Evolutionary conservation across 176 grass and related monocot species (phyloP), one percentile per base, ranked within the genome.

Genomic region (Zizania latifolia): DNA sequence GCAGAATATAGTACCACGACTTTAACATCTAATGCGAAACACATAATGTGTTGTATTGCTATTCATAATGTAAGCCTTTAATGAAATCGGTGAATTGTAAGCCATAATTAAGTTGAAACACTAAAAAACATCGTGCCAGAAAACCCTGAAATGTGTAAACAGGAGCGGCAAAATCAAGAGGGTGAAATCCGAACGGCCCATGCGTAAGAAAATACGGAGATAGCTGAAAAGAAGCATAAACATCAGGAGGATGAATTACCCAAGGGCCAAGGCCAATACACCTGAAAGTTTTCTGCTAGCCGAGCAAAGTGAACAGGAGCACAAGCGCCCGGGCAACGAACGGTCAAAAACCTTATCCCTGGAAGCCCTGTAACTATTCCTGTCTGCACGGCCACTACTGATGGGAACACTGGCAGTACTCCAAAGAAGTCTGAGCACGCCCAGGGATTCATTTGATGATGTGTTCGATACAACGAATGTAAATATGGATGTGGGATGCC

Each of bases 401-500:
- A 76, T 30, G 78, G 57, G 34, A 75, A 87, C 29, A 72, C 78
- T 48, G 69, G 34, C 9, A 70, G 63, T 50, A 61, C 57, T 53
- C 60, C 80, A 30, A 56, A 78, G 73, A 86, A 89, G 62, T 66
- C 86, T 22, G 62, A 85, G 46, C 65, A 81, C 61, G 80, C 77
- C 71, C 73, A 86, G 71, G 76, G 86, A 81, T 86, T 83, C 33
- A 57, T 86, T 36, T 70, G 68, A 57, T 86, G 77, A 80, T 33
- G 76, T 76, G 51, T 78, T 12, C 80, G 50, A 55, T 58, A 79
- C 11, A 40, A 76, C 59, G 40, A 28, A 71, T 74, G 61, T 53
- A 81, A 59, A 74, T 75, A 75, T 30, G 31, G 57, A 62, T 39
- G 53, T 37, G 23, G 36, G 57, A 16, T 28, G 69, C 17, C 27